Percentiles rank a stretch among this genome's conserved stretches.
phyloP scores from a whole-genome alignment of 2,329 filamentous ascomycete genomes.

The Trichoderma atroviride region DNA sequence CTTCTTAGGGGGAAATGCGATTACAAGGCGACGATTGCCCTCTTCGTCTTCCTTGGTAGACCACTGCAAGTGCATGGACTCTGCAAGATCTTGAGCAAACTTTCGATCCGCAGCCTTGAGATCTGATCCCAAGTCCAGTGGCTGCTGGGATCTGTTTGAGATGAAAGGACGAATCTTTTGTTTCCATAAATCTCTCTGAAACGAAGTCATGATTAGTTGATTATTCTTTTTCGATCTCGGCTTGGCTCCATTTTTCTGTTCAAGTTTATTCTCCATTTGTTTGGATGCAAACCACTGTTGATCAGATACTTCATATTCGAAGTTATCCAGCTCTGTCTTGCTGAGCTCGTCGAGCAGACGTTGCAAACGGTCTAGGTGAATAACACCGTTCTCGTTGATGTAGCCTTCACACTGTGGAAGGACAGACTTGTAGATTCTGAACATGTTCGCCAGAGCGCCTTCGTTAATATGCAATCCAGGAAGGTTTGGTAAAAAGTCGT shows the following conservation, averaged over 20 bases:
- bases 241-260: slow-evolving; percentile 60
- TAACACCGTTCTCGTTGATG: slow-evolving; percentile 92
- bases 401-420: slow-evolving; percentile 88
- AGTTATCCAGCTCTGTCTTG: slow-evolving; percentile 88
- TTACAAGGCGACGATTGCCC: slow-evolving; percentile 55
- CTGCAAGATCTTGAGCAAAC: slow-evolving; percentile 86
- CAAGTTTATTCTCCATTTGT: slow-evolving; percentile 65
- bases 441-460: slow-evolving; percentile 95
- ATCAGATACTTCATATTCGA: slow-evolving; percentile 86
- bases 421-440: slow-evolving; percentile 90
- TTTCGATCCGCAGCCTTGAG: slow-evolving; percentile 85
- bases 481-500: slow-evolving; percentile 97
- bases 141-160: slow-evolving; percentile 63
- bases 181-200: slow-evolving; percentile 81
- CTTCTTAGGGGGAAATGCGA: slow-evolving; percentile 51
- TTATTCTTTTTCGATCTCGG: slow-evolving; percentile 53
- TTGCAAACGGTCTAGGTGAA: slow-evolving; percentile 80
- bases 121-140: slow-evolving; percentile 72
- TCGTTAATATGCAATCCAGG: slow-evolving; percentile 98
- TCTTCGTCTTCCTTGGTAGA: slow-evolving; percentile 60
- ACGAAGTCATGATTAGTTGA: slow-evolving; percentile 73
- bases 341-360: slow-evolving; percentile 80
- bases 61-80: slow-evolving; percentile 60
- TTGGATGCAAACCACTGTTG: slow-evolving; percentile 92
- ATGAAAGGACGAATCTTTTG: slow-evolving; percentile 81